Evolutionary conservation across 192 early-diverging fungal species (phyloP), one percentile per base, ranked within the genome.

Genomic region (Entophlyctis luteolus): DNA sequence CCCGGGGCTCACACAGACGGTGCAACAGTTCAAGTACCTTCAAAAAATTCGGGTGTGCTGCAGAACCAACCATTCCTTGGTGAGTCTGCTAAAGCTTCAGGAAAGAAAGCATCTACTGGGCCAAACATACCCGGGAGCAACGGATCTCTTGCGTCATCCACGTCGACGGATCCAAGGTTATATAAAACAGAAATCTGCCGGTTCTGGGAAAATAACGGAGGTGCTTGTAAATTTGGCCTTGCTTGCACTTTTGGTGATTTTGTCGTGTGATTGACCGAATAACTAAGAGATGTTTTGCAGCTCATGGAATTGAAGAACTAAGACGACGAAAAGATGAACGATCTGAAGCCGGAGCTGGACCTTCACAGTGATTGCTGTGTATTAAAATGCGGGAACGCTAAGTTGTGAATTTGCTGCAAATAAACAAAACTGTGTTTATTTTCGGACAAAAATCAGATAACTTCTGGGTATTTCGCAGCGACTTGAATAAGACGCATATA

Each of bases 171-270:
- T 46, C 60, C 60, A 33, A 6, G 60, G 47, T 49, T 63, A 10
- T 63, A 49, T 48, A 63, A 63, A 48, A 63, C 60, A 1, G 60
- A 63, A 63, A 63, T 63, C 28, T 63, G 60, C 25, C 28, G 60
- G 18, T 63, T 63, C 23, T 63, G 35, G 22, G 60, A 63, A 34
- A 27, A 45, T 20, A 22, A 45, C 12, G 60, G 60, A 2, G 48
- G 42, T 18, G 22, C 29, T 18, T 63, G 60, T 49, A 45, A 48
- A 20, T 63, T 63, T 29, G 60, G 60, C 27, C 16, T 18, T 14
- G 27, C 28, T n/a, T 63, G 60, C 29, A 49, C 60, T 5, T 63
- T 63, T 31, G 60, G 60, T 63, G 6, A 6, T 35, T 57, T 35
- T 57, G 18, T 10, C 31, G 39, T 8, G 16, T 57, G 58, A 46